Conservation (phyloP, 169 alveolate species). For the Plasmodium falciparum region DNA sequence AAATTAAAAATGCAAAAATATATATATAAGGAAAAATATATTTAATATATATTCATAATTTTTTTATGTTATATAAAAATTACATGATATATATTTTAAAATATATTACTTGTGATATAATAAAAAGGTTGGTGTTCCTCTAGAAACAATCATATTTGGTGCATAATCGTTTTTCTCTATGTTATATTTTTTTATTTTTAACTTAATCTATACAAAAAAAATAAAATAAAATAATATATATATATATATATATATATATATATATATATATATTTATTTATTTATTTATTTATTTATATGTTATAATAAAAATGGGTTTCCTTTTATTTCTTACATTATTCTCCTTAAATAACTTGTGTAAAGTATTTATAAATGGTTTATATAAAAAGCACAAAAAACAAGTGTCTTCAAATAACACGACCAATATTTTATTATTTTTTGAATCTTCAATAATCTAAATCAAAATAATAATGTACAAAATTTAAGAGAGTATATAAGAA, state of each 20-base stretch:
- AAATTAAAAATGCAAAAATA: background rate
- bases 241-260: background rate
- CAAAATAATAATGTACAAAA: background rate
- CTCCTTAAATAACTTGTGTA: slow-evolving; percentile 67
- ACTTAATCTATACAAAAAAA: slow-evolving; percentile 29
- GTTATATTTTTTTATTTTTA: slow-evolving; percentile 63
- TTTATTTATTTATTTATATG: background rate
- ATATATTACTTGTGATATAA: slow-evolving; percentile 49
- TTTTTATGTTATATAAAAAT: no score
- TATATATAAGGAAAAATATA: slow-evolving; percentile 1
- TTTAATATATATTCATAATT: background rate
- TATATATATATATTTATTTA: background rate
- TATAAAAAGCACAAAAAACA: slow-evolving; percentile 66
- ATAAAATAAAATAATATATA: background rate
- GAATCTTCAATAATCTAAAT: slow-evolving; percentile 67
- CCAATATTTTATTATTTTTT: slow-evolving; percentile 46
- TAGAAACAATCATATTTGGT: slow-evolving; percentile 64
- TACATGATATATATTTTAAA: background rate
- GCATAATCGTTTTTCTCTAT: slow-evolving; percentile 74
- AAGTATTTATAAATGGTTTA: slow-evolving; percentile 72
- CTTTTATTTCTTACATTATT: slow-evolving; percentile 16
- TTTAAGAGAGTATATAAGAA: background rate
- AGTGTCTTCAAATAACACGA: slow-evolving; percentile 62
- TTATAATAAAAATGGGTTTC: background rate
- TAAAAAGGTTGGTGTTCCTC: slow-evolving; percentile 73